A percentile compares a stretch with the other conserved stretches of the same genome.
These are phyloP conservation scores for Xylaria sp. DNA, from an alignment of 2,329 filamentous ascomycete genomes.

Conservation along the genomic window DNA sequence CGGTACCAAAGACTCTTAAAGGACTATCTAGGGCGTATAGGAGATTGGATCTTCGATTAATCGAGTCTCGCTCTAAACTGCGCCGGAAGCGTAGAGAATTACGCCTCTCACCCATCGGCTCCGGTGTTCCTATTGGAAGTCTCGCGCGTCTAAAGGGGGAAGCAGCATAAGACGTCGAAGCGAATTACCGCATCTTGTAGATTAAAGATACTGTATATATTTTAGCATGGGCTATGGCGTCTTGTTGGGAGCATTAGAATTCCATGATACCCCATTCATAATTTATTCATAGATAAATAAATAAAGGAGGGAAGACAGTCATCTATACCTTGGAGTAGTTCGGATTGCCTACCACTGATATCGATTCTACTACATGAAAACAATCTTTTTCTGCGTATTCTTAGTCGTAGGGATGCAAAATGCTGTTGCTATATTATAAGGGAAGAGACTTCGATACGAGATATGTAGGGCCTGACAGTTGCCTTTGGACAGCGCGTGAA, in stretches of 20 bases:
- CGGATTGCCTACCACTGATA: not conserved
- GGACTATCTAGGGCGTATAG: not conserved
- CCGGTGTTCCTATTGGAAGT: not conserved
- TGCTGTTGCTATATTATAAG: not conserved
- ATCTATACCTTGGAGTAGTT: not conserved
- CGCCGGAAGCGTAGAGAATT: not conserved
- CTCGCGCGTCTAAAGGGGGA: not conserved
- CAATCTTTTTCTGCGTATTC: not conserved
- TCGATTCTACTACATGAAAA: not conserved
- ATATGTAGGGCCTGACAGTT: no score
- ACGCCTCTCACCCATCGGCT: not conserved
- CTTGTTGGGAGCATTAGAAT: not conserved
- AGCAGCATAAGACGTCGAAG: not conserved
- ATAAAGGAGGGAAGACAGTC: not conserved
- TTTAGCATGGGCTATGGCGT: constrained; percentile 10
- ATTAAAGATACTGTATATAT: constrained; percentile 6
- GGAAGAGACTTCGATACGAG: not conserved
- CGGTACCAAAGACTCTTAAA: constrained; percentile 3
- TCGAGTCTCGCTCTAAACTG: not conserved
- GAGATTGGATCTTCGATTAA: not conserved
- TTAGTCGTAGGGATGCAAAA: not conserved
- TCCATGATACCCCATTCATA: constrained; percentile 15
- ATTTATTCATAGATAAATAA: not conserved
- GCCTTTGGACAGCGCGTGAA: no score
- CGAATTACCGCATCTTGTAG: constrained; percentile 2